Evolutionary conservation across 371 early-diverging fungal genomes (phyloP), one percentile per base, ranked within the genome.

Genomic region (Mortierella sp.): DNA sequence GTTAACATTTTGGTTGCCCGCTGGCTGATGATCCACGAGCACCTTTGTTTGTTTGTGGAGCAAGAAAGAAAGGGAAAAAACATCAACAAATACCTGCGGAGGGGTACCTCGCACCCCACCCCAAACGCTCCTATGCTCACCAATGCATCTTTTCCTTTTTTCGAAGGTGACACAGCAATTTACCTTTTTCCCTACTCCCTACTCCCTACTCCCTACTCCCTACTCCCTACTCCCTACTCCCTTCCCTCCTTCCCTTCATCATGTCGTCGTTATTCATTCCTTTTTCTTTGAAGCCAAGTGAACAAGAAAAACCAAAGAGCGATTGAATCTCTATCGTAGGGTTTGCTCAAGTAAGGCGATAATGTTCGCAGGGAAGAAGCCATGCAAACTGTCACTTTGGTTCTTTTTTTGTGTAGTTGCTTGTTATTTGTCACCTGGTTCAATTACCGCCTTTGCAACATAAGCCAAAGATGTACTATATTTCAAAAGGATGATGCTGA

Each of bases 121-220:
- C 16, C 16, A 5, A 59, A 6, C 37, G 9, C 24, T 19, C 34
- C 16, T 28, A 14, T 64, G 64, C 64, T 34, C 64, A 50, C 16
- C 13, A 16, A 16, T 37, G 37, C 34, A 67, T 67, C 67, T 34
- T 21, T 61, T 37, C 64, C 64, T 34, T 67, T 50, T 67, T 67
- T 67, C 40, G 40, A 67, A 37, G 67, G 67, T 67, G 40, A 67
- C 67, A 67, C 67, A 67, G 67, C 24, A 67, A 40, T 67, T 64
- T 67, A 5, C 54, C 0, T 53, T 53, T n/a, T n/a, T 54, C 24
- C 9, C 51, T 14, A 14, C 24, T 21, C 3, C 21, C 3, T 51
- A n/a, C n/a, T n/a, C n/a, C n/a, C n/a, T n/a, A n/a, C n/a, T 6
- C 43, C 43, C 43, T 2, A 2, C n/a, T n/a, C 24, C 9, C n/a